Conservation (phyloP, 129 eudicot genomes). For the Centella asiatica region DNA sequence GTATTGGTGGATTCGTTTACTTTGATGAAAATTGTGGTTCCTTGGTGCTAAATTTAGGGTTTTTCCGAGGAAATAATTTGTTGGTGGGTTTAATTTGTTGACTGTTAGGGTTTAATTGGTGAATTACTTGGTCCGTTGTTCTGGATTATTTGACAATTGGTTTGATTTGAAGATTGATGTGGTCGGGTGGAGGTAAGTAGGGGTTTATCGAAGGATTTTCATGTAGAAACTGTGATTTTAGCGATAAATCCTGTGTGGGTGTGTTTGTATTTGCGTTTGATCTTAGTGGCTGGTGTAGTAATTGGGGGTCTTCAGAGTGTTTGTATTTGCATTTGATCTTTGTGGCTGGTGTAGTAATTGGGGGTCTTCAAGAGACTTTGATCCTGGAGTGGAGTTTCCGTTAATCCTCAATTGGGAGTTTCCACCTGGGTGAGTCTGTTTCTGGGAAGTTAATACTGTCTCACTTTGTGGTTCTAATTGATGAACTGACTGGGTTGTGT, state of each 20-base stretch:
- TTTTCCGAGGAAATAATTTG: slow-evolving; percentile 26
- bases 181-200: slow-evolving; percentile 6
- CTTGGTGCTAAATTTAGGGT: slow-evolving; percentile 24
- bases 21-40: slow-evolving; percentile 1
- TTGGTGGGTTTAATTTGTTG: not conserved
- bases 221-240: not conserved
- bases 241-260: not conserved
- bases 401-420: not conserved
- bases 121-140: not conserved
- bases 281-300: not conserved
- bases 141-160: not conserved
- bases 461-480: no score
- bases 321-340: slow-evolving; percentile 4
- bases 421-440: slow-evolving; percentile 9
- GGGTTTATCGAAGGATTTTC: not conserved
- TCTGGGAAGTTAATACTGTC: no score
- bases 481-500: not conserved
- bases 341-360: not conserved
- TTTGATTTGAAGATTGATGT: no score
- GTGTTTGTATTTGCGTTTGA: slow-evolving; percentile 4
- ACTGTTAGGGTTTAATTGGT: not conserved
- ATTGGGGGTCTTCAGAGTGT: not conserved
- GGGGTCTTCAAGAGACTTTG: not conserved
- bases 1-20: not conserved
- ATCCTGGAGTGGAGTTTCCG: not conserved